Base-by-base conservation (phyloP, 306 rosid species). In the Fagus crenata region DNA sequence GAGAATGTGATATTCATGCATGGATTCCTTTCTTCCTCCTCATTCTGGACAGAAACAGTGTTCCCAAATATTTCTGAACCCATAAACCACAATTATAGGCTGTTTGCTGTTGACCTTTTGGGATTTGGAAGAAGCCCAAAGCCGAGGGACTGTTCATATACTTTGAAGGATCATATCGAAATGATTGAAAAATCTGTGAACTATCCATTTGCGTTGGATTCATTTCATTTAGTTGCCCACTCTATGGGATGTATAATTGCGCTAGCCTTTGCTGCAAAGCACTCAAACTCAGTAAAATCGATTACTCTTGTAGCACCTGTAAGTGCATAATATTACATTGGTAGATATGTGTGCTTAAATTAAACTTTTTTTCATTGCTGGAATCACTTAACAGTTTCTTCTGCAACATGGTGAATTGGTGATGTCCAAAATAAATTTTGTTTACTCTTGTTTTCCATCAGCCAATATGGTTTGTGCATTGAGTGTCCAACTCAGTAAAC, bases 91-190 rank as follows among this genome's bases (percentile, higher is more conserved):
- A 43, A 75, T 36, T 83, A 80, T 78, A 80, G 91, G 68, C 82
- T 93, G 80, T 85, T 89, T 80, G 96, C 90, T 12, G 36, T 89
- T 22, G 98, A 93, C 74, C 84, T 93, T 14, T 32, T 93, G 76
- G 98, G 97, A 68, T 92, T 93, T 84, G 98, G 97, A 46, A 78
- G 56, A 70, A 92, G 97, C 77, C 98, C 98, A 72, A 91, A 93
- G 82, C 97, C 97, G 43, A 90, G 88, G 73, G 89, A 90, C 67
- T 89, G 92, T 76, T 76, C 84, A 49, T 93, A 93, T 78, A 92
- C 93, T 3, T 64, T 89, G 85, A 90, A 87, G 82, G 91, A 93
- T 78, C 96, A 93, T 75, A 69, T 89, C 17, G 92, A 89, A 83
- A 90, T 85, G 94, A 86, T 93, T 74, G 94, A 93, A 81, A 89